Evolutionary conservation across 306 rosid species (phyloP), one percentile per base, ranked within the genome.

Genomic region (Dalbergia cochinchinensis): DNA sequence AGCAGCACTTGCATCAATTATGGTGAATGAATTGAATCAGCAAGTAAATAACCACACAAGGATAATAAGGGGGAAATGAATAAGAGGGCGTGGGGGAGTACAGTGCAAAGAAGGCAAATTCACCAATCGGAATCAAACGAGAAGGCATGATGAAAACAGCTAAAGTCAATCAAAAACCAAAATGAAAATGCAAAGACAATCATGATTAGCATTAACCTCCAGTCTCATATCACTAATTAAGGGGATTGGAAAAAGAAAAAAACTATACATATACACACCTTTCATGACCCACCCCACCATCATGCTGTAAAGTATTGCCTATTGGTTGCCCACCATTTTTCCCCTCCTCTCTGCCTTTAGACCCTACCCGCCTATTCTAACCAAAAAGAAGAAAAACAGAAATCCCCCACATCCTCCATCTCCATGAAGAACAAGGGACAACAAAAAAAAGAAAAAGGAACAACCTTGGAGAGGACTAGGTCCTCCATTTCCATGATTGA

Each of bases 251-350:
- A 14, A 53, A 16, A 6, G 12, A 53, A 4, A 53, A 18, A 8
- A 87, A 85, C 90, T 93, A 86, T 89, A 87, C 91, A 93, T 87
- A 85, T 87, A 90, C 94, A 90, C 94, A 91, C 90, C 94, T 90
- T 84, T 89, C 86, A 82, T 77, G 74, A 77, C 88, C 91, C 92
- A 71, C 84, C 87, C 89, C 87, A 78, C 87, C 88, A 84, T 76
- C 81, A 88, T 79, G 81, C 75, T 84, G 82, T 88, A 89, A 82
- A 86, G 88, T 91, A 91, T 91, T 79, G 5, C 47, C 47, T 42
- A 42, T 42, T 42, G 61, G 84, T 87, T 85, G 65, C 86, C 92
- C 79, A 87, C 84, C 84, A 87, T 73, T 78, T 65, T 54, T 18
- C 8, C 12, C 74, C 84, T 41, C 71, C 66, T 61, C 58, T 63